Base-by-base conservation (phyloP, 768 basidiomycete genomes). In the Tricholoma bakamatsutake region DNA sequence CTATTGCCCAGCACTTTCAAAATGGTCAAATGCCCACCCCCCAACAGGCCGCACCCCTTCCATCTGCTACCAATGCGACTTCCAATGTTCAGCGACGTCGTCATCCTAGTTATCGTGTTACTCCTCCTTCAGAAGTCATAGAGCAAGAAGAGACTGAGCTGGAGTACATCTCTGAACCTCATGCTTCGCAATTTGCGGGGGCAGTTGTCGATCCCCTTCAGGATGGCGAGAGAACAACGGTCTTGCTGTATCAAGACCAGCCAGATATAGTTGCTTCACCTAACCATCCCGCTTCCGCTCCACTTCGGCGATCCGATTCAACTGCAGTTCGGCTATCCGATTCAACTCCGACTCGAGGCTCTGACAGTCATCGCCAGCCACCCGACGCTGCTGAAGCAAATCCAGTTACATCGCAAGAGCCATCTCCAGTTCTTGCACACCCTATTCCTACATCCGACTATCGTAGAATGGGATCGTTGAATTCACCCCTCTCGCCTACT, bases 391-490 rank as follows among this genome's bases (percentile, higher is more conserved):
- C 59, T 28, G 40, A 52, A 39, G 43, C 59, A 43, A 37, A 45
- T 50, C 48, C 51, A n/a, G 58, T 52, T 30, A 56, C 58, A 21
- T 51, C 35, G 31, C 51, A 56, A 49, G 5, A 59, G 6, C 65
- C 62, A 39, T 67, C 69, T 17, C 72, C 74, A 0, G 66, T 72
- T 6, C 65, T 63, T 33, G 72, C 68, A 8, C 70, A 66, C 49
- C 72, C 70, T 7, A 59, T 54, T 18, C 73, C 69, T 1, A 60
- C 71, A 0, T 55, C 62, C 0, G 75, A 76, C 57, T 76, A 76
- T 57, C 67, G 63, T 35, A 73, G 69, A 61, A 76, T 76, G 75
- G 59, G 66, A 4, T 53, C 57, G 17, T 66, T 69, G 0, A 62
- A 67, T 2, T 64, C 69, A 7, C 67, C 52, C 43, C 63, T 52